Base-by-base conservation (phyloP, 371 early-diverging fungal species). In the Mortierella sp. region DNA sequence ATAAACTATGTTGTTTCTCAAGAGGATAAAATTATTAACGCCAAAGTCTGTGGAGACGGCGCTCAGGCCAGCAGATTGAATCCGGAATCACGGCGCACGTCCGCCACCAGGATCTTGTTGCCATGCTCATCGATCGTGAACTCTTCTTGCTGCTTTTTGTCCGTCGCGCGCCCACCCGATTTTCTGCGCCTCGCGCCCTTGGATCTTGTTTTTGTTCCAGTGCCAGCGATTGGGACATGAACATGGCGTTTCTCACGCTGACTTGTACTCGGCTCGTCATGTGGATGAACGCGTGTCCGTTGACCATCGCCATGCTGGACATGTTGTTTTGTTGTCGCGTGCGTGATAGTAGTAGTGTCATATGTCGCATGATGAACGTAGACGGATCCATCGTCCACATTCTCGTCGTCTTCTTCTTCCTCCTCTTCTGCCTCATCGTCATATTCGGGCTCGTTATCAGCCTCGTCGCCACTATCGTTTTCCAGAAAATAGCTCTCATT, bases 21-120 rank as follows among this genome's bases (percentile, higher is more conserved):
- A 46, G 14, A 28, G 32, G 19, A 21, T 15, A 31, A 37, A 11
- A 32, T 12, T 49, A 34, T 39, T 24, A 1, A 34, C 11, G 23
- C 11, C 5, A 32, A 19, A 27, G 23, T 15, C 17, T 0, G 32
- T 31, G 12, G 21, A 4, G 3, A 32, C 27, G 15, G n/a, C 43
- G n/a, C 19, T 65, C 37, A 53, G 19, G 31, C 5, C 50, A 70
- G 43, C 28, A 53, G 21, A 11, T 58, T 49, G 37, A 57, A 63
- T 19, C 63, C 70, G 48, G 63, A 62, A 46, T 70, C 70, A 14
- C 70, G 63, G 12, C 70, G 70, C 27, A 15, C 53, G 15, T 70
- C 63, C 6, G 32, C 26, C 2, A 51, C 42, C 19, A 47, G 50
- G 21, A 63, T 64, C 59, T 62, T 70, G 27, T 62, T 52, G 15